Evolutionary conservation across 176 grass and related monocot species (phyloP).

Genomic region (Canna indica): DNA sequence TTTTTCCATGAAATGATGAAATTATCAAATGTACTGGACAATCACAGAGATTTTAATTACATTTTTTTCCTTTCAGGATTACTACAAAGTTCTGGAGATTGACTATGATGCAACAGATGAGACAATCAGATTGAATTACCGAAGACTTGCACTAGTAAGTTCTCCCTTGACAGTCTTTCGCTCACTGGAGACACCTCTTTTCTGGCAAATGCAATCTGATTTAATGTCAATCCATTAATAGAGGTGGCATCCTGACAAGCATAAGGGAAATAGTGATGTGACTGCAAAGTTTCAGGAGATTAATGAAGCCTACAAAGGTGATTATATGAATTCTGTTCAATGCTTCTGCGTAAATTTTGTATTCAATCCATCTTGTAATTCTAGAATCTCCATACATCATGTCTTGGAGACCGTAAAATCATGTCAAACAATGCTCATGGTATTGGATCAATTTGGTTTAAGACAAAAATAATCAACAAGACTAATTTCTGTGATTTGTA

Average conservation of each 20-base stretch:
- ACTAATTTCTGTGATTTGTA: not conserved
- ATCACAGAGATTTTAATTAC: too few relatives aligned
- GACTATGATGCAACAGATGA: slow-evolving; percentile 65
- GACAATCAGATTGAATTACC: slow-evolving; percentile 68
- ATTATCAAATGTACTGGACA: too few relatives aligned
- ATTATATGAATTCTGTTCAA: not conserved
- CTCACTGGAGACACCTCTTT: not conserved
- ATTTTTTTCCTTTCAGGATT: slow-evolving; percentile 37
- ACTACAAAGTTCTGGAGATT: slow-evolving; percentile 71
- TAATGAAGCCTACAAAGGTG: slow-evolving; percentile 66
- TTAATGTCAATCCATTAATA: slow-evolving; percentile 9
- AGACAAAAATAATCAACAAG: not conserved
- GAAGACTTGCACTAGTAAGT: slow-evolving; percentile 54
- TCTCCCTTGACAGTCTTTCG: not conserved
- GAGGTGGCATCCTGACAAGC: slow-evolving; percentile 77
- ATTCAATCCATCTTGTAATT: too few relatives aligned
- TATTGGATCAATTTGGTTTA: not conserved
- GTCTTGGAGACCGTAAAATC: too few relatives aligned
- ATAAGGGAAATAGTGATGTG: slow-evolving; percentile 46
- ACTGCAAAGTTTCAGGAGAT: slow-evolving; percentile 84
- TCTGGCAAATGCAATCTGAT: not conserved
- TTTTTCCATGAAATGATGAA: too few relatives aligned
- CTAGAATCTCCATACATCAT: too few relatives aligned
- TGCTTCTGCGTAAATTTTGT: not conserved
- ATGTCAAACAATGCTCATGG: not conserved